Evolutionary conservation across 1,139 yeast species (phyloP), one percentile per base, ranked within the genome.

Genomic region (Saccharomyces hybrid): DNA sequence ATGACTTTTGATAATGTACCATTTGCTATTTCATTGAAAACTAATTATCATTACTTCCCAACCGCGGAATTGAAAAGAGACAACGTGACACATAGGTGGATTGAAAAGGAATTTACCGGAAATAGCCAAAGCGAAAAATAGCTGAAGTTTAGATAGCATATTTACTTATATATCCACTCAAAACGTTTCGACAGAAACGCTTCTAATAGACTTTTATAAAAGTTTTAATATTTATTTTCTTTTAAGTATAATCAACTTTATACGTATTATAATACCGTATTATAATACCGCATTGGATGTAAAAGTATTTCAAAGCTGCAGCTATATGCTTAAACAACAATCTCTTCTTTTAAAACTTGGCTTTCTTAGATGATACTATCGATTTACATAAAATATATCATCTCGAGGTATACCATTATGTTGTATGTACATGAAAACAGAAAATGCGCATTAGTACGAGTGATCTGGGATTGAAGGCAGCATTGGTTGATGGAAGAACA

Each of bases 11-110:
- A 90, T 62, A 85, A 85, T 59, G 83, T 88, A 26, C 96, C 96
- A 11, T 80, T 83, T 63, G 96, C 97, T 2, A 83, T 86, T 54
- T 85, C 96, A 1, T 72, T 90, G 64, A 89, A 89, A 70, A 88
- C 96, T 1, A 88, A 88, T 68, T 88, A 88, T 64, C 97, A 90
- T 68, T 91, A 90, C 68, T 90, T 88, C 77, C 95, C 96, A 48
- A 89, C 96, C 0, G 77, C 81, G 9, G 91, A 86, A 65, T 70
- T 88, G 61, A 78, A 75, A 59, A 79, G 78, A 62, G 76, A 78
- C 58, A 63, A 62, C 11, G 68, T 61, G 1, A 67, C 72, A 8
- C 77, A 76, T 11, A 74, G 76, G 59, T 84, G 90, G 89, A 70
- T 73, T 47, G 80, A 78, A 60, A 66, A 71, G 27, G 78, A 75